These are phyloP conservation scores for Daldinia eschscholtzii DNA, from an alignment of 2,329 filamentous ascomycete species.

Conservation along the genomic window DNA sequence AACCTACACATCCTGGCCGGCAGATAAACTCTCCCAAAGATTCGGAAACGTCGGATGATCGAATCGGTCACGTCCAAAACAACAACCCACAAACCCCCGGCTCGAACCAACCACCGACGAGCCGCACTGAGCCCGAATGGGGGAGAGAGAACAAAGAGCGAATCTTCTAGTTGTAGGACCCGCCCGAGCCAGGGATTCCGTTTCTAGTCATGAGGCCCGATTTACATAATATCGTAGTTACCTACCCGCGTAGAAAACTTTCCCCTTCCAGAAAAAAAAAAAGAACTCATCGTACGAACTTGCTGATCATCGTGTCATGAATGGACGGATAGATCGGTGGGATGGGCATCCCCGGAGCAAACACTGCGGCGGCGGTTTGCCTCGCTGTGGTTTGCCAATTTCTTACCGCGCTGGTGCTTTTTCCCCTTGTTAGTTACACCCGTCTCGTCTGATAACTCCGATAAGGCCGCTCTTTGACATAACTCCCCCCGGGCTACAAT, in stretches of 20 bases:
- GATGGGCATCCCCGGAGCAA: background rate
- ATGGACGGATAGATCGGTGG: no score
- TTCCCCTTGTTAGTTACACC: background rate
- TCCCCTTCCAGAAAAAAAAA: background rate
- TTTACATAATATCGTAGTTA: background rate
- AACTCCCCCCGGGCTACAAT: background rate
- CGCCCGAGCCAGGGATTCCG: background rate
- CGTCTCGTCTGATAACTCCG: background rate
- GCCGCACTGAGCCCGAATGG: background rate
- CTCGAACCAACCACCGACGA: conserved; percentile 20
- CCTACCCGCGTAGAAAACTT: no score
- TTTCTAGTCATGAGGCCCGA: conserved; percentile 4
- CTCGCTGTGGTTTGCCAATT: background rate
- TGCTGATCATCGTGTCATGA: background rate
- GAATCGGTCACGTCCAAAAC: conserved; percentile 7
- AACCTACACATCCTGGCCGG: conserved; percentile 6
- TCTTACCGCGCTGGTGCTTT: background rate
- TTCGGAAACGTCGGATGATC: conserved; percentile 33
- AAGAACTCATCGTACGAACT: conserved; percentile 8
- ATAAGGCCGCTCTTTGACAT: conserved; percentile 1
- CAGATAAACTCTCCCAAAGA: conserved; percentile 16
- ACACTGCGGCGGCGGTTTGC: background rate
- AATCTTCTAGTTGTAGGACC: conserved; percentile 4
- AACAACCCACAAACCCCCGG: conserved; percentile 1
- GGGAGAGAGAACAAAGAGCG: background rate